Evolutionary conservation across 73 alveolate genomes (phyloP).

Genomic region (Uronychia binucleata): DNA sequence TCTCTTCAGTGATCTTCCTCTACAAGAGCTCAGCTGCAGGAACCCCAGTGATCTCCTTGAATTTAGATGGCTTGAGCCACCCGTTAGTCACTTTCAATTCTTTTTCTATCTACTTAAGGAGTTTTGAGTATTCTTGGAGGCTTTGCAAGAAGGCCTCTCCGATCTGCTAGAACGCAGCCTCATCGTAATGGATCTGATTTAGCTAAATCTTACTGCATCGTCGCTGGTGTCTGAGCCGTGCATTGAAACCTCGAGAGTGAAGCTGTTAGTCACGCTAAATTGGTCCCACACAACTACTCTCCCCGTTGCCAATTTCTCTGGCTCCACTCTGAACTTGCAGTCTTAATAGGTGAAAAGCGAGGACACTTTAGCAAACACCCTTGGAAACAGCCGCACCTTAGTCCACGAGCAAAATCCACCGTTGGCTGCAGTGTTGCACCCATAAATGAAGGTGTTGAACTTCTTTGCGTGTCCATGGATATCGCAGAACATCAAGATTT

Average conservation of each 20-base stretch:
- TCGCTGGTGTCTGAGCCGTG: slow-evolving; percentile 12
- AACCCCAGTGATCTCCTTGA: slow-evolving; percentile 32
- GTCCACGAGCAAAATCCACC: slow-evolving; percentile 65
- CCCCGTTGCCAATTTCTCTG: slow-evolving; percentile 50
- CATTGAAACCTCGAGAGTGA: slow-evolving; percentile 42
- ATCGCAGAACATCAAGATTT: slow-evolving; percentile 61
- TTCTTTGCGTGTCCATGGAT: slow-evolving; percentile 71
- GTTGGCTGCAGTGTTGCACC: slow-evolving; percentile 59
- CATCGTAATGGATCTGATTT: background rate
- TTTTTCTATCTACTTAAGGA: slow-evolving; percentile 28
- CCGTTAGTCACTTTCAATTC: slow-evolving; percentile 46
- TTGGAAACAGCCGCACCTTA: slow-evolving; percentile 47
- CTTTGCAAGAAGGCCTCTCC: slow-evolving; percentile 33
- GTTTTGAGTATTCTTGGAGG: slow-evolving; percentile 1
- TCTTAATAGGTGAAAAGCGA: slow-evolving; percentile 20
- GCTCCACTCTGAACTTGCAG: slow-evolving; percentile 44
- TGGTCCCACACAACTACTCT: slow-evolving; percentile 62
- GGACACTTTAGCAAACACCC: slow-evolving; percentile 25
- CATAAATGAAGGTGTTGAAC: slow-evolving; percentile 67
- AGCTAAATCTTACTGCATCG: background rate
- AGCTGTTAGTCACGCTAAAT: slow-evolving; percentile 43
- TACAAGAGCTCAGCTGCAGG: slow-evolving; percentile 14
- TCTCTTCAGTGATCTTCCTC: slow-evolving; percentile 11
- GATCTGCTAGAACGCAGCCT: background rate
- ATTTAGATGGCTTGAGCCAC: slow-evolving; percentile 33